These are phyloP conservation scores for Scheffersomyces lignosus DNA, from an alignment of 805 yeast species.

Conservation along the genomic window DNA sequence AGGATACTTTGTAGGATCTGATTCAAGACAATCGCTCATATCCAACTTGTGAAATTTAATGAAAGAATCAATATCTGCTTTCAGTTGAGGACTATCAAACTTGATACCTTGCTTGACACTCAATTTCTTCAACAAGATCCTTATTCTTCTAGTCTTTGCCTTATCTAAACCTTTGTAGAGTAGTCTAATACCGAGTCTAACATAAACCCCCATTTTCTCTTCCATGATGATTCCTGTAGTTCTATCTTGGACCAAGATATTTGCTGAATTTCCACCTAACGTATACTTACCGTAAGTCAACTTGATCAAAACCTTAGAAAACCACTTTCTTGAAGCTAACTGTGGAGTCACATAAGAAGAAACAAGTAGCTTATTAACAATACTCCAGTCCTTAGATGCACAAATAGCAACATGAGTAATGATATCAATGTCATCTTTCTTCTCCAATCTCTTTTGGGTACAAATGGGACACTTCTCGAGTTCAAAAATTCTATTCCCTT, in stretches of 20 bases:
- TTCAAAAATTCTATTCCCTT: conserved; percentile 48
- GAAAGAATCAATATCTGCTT: conserved; percentile 68
- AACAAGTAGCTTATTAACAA: conserved; percentile 60
- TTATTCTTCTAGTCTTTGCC: conserved; percentile 59
- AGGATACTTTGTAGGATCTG: conserved; percentile 48
- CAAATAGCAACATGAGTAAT: conserved; percentile 89
- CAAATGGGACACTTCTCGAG: conserved; percentile 83
- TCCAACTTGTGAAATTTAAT: conserved; percentile 81
- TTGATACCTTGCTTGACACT: conserved; percentile 82
- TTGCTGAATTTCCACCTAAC: conserved; percentile 85
- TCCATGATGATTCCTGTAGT: conserved; percentile 85
- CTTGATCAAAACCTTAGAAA: conserved; percentile 75
- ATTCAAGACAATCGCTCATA: conserved; percentile 60
- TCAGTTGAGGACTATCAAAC: conserved; percentile 72
- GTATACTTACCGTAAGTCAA: conserved; percentile 85
- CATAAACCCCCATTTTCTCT: conserved; percentile 88
- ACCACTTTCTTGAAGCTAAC: conserved; percentile 88
- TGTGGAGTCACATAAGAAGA: conserved; percentile 75
- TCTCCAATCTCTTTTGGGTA: conserved; percentile 53
- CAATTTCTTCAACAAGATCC: conserved; percentile 59
- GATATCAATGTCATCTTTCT: conserved; percentile 61
- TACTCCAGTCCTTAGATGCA: conserved; percentile 73
- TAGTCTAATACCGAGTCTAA: conserved; percentile 82
- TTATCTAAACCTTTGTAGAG: conserved; percentile 72
- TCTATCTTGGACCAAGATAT: conserved; percentile 91